Evolutionary conservation across 305 asterid genomes (phyloP).

Genomic region (Fraxinus platypoda): DNA sequence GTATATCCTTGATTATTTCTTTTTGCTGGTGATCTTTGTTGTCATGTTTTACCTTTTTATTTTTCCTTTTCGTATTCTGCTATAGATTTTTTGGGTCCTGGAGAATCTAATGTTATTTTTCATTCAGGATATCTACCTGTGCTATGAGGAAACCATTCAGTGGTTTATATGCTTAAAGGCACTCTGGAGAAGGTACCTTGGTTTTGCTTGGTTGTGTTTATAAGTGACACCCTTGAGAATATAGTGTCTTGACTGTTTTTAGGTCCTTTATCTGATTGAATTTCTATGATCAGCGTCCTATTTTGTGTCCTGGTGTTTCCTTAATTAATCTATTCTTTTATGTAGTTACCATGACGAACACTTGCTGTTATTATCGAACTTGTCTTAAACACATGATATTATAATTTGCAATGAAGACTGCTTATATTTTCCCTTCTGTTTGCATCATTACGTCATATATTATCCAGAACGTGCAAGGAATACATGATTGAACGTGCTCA

Average conservation of each 20-base stretch:
- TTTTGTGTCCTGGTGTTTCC: neutral
- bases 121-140: slow-evolving; percentile 77
- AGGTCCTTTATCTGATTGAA: slow-evolving; percentile 2
- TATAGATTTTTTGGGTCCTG: slow-evolving; percentile 44
- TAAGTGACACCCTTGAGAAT: slow-evolving; percentile 40
- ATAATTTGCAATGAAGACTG: neutral
- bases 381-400: neutral
- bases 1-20: slow-evolving; percentile 7
- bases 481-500: slow-evolving; percentile 9
- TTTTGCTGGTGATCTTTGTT: slow-evolving; percentile 16
- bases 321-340: neutral
- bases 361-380: neutral
- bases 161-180: slow-evolving; percentile 92
- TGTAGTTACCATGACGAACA: slow-evolving; percentile 3
- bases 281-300: neutral
- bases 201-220: slow-evolving; percentile 61
- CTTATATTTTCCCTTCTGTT: neutral
- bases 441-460: neutral
- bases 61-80: slow-evolving; percentile 5
- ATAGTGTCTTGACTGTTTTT: neutral
- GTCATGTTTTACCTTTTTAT: slow-evolving; percentile 15
- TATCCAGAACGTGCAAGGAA: neutral
- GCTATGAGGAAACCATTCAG: slow-evolving; percentile 90
- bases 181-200: slow-evolving; percentile 96
- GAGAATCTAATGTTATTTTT: slow-evolving; percentile 82